Evolutionary conservation across 768 basidiomycete species (phyloP), one percentile per base, ranked within the genome.

Genomic region (Amanita polypyramis): DNA sequence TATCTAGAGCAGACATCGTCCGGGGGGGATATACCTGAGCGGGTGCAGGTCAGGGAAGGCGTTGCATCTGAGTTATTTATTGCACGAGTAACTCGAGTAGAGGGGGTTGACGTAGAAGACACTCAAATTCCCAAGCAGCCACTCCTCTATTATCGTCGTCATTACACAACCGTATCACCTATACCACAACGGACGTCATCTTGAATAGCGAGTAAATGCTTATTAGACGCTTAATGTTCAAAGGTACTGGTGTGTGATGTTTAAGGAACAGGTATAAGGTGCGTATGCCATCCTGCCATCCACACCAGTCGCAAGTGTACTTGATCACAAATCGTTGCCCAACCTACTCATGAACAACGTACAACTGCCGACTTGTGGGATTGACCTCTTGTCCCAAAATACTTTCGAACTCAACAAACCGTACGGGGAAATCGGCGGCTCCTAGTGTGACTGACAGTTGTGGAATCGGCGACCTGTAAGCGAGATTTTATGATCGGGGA

Each of bases 41-140:
- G 49, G 8, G 50, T 19, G 14, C 33, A 57, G 43, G 49, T 52
- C 47, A 43, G 53, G 36, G 57, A 60, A n/a, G 50, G 56, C 49
- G 60, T 68, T 60, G 55, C 60, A 17, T 85, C 81, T 33, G 83
- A 91, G 67, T 64, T 94, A 35, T 92, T 90, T 63, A 79, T 94
- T 52, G 90, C 87, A 11, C 68, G 73, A n/a, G 89, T 94, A 9
- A 63, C 78, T 25, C 65, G 79, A 21, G 81, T 92, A 52, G 70
- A 72, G 54, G 20, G 30, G 5, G 9, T 35, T 12, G 30, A 20
- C 19, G 34, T 8, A 8, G 27, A 4, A 10, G 29, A 39, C 14
- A 7, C 37, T 9, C 11, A 25, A 5, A 63, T 62, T 30, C 46
- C 56, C 38, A 69, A 63, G 43, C 58, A 74, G 32, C 84, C 84